Conservation (phyloP, 2,329 filamentous ascomycete species). For the Aspergillus sojae region DNA sequence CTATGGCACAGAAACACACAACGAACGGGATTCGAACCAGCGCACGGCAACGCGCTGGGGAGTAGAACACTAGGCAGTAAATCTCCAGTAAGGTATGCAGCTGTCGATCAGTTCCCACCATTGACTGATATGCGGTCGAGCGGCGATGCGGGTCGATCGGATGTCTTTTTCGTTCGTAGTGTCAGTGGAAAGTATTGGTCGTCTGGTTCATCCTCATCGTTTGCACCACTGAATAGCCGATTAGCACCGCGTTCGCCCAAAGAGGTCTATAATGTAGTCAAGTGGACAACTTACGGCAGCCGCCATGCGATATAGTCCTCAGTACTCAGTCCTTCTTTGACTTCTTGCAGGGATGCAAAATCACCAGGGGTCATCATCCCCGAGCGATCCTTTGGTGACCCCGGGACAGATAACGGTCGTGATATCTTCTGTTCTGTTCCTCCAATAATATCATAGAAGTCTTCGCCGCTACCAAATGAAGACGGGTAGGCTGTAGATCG, state of each 20-base stretch:
- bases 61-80: neutral
- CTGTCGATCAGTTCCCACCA: conserved; percentile 18
- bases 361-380: conserved; percentile 99
- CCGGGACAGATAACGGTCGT: conserved; percentile 88
- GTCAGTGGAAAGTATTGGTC: conserved; percentile 73
- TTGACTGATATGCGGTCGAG: conserved; percentile 40
- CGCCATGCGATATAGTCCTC: conserved; percentile 99
- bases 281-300: conserved; percentile 74
- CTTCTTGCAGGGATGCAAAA: conserved; percentile 94
- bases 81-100: neutral
- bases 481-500: conserved; percentile 72
- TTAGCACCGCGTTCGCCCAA: neutral
- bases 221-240: conserved; percentile 42
- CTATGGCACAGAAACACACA: neutral
- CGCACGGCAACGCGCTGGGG: neutral
- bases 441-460: conserved; percentile 87
- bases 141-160: conserved; percentile 40
- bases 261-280: neutral
- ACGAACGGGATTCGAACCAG: neutral
- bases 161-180: conserved; percentile 54
- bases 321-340: conserved; percentile 86
- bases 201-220: conserved; percentile 90
- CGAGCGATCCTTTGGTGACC: conserved; percentile 83
- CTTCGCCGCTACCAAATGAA: conserved; percentile 75
- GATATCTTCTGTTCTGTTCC: conserved; percentile 95